Percentiles rank a stretch among this genome's conserved stretches.
Evolutionary conservation across 371 early-diverging fungal species (phyloP).

Genomic region (Batrachochytrium dendrobatidis): DNA sequence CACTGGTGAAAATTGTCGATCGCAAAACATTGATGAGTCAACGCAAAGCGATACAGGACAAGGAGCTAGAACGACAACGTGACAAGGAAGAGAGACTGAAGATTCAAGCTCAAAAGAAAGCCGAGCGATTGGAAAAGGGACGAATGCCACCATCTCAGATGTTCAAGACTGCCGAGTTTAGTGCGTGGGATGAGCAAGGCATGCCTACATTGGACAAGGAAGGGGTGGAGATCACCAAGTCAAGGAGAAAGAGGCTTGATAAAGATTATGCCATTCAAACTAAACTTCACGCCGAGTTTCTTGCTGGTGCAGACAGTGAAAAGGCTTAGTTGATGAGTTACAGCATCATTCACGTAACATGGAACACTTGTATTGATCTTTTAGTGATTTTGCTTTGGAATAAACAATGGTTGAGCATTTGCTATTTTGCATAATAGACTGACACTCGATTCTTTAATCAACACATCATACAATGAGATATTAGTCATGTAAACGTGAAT

Average conservation of each 20-base stretch:
- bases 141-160: slow-evolving; percentile 65
- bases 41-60: slow-evolving; percentile 45
- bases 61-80: slow-evolving; percentile 27
- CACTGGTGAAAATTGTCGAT: slow-evolving; percentile 84
- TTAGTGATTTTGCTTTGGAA: too few species aligned
- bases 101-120: slow-evolving; percentile 61
- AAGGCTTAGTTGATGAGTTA: neutral
- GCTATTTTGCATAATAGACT: too few species aligned
- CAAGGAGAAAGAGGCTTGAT: slow-evolving; percentile 72
- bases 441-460: too few species aligned
- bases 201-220: slow-evolving; percentile 76
- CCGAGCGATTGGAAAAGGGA: slow-evolving; percentile 71
- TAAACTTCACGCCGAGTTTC: slow-evolving; percentile 81
- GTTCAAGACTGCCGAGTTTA: slow-evolving; percentile 67
- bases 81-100: slow-evolving; percentile 47
- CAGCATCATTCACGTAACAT: too few species aligned
- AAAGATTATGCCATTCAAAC: slow-evolving; percentile 80
- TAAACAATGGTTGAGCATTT: too few species aligned
- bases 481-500: too few species aligned
- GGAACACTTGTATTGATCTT: too few species aligned
- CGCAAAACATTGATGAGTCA: slow-evolving; percentile 60
- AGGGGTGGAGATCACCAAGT: slow-evolving; percentile 78
- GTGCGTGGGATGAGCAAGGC: slow-evolving; percentile 71
- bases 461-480: too few species aligned
- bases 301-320: slow-evolving; percentile 16